Conservation (phyloP, 2,329 filamentous ascomycete species). For the Ophiosphaerella korrae region DNA sequence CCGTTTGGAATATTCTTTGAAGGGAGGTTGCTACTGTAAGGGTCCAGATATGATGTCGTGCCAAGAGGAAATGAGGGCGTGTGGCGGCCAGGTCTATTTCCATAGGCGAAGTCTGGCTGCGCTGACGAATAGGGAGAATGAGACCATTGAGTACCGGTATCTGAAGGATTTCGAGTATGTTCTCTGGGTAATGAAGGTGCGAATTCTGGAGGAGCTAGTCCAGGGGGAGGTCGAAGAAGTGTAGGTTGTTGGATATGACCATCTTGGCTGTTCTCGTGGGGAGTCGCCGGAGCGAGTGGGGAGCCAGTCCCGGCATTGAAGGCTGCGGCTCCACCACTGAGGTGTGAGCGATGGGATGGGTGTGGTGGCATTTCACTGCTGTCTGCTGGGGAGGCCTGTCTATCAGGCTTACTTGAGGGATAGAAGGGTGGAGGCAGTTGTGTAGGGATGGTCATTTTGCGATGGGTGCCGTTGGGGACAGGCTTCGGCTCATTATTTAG, state of each 20-base stretch:
- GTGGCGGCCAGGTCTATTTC: conserved; percentile 31
- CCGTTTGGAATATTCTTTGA: conserved; percentile 31
- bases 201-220: conserved; percentile 37
- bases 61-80: conserved; percentile 22
- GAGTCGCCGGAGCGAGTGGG: conserved; percentile 45
- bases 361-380: conserved; percentile 12
- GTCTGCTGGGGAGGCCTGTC: conserved; percentile 30
- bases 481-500: conserved; percentile 14
- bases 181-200: conserved; percentile 38
- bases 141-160: conserved; percentile 38
- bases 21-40: conserved; percentile 26
- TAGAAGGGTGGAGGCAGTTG: conserved; percentile 46
- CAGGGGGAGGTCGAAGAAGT: conserved; percentile 37
- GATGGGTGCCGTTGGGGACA: conserved; percentile 26
- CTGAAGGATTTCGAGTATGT: conserved; percentile 44
- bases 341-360: conserved; percentile 26
- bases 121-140: conserved; percentile 36
- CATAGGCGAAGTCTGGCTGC: conserved; percentile 30
- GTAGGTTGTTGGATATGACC: conserved; percentile 22
- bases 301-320: conserved; percentile 49
- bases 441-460: conserved; percentile 26
- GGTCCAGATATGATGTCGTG: conserved; percentile 23
- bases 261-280: conserved; percentile 26
- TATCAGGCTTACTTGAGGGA: conserved; percentile 33
- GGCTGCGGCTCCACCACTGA: conserved; percentile 43